Evolutionary conservation across 257 asterid species (phyloP), one percentile per base, ranked within the genome.

Genomic region (Primulina huaijiensis): DNA sequence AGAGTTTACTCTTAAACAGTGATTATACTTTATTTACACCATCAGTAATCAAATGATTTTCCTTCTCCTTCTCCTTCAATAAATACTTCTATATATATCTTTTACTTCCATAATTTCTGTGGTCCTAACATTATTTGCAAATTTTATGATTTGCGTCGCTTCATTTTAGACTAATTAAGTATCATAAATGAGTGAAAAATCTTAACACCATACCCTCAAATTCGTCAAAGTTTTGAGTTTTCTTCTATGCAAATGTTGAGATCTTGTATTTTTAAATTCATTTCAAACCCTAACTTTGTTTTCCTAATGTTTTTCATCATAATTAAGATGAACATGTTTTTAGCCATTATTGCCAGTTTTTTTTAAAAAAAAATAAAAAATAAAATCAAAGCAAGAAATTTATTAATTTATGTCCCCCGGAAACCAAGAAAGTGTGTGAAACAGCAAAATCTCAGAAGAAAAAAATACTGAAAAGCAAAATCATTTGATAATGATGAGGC

Each of bases 401-500:
- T 20, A 40, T 12, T 7, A 8, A 61, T 30, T 14, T 43, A 33
- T 64, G 6, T 71, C 78, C 84, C 95, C 90, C 90, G 90, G 76
- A 79, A 83, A 86, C 73, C 79, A 75, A 77, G 89, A 84, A 35
- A 73, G 20, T 35, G 72, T 72, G 35, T 70, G 65, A 68, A 70
- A 64, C 19, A 33, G 72, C 58, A 75, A 74, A 81, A 79, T 67
- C 80, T 73, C 72, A 70, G 60, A 37, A 60, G 60, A 68, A 38
- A 69, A 68, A 69, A 66, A 75, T 34, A 17, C 4, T 56, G 58
- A 59, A 81, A 68, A 69, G 62, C 16, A 64, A 66, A 79, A 92
- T 87, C 78, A 92, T 92, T 87, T 83, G 89, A 85, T 85, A 91
- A 91, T 91, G 96, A 94, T 94, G 92, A 84, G 83, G 89, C 30